Evolutionary conservation across 139 green algal genomes (phyloP).

Genomic region (Tetratostichococcus sp.): DNA sequence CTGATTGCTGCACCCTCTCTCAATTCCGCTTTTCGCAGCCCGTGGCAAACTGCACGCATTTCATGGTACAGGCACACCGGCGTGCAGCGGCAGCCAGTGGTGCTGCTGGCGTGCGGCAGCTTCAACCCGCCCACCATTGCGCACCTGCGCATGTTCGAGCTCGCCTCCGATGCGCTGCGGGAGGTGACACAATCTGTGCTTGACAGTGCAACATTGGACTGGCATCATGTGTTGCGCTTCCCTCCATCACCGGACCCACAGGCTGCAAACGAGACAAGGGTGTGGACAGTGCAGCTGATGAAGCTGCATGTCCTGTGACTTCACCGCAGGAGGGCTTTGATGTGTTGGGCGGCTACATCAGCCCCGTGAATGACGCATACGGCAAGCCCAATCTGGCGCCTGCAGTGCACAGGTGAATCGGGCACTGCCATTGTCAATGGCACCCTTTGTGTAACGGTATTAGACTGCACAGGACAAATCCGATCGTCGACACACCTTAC

Average conservation of each 20-base stretch:
- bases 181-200: slow-evolving; percentile 42
- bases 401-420: slow-evolving; percentile 24
- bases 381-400: slow-evolving; percentile 62
- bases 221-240: too few relatives aligned
- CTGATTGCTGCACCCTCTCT: background rate
- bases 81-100: slow-evolving; percentile 35
- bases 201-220: too few relatives aligned
- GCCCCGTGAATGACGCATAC: slow-evolving; percentile 75
- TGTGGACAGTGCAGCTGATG: too few relatives aligned
- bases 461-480: too few relatives aligned
- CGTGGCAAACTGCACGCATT: slow-evolving; percentile 3
- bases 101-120: slow-evolving; percentile 77
- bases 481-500: too few relatives aligned
- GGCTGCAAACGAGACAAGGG: too few relatives aligned
- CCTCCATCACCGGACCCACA: too few relatives aligned
- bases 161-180: slow-evolving; percentile 54
- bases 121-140: slow-evolving; percentile 85
- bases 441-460: too few relatives aligned
- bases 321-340: slow-evolving; percentile 42
- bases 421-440: too few relatives aligned
- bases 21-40: background rate
- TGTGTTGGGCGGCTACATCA: slow-evolving; percentile 77
- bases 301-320: too few relatives aligned
- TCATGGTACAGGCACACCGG: background rate
- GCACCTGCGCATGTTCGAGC: slow-evolving; percentile 84